Percentiles rank a stretch among this genome's conserved stretches.
These are phyloP conservation scores for Melanopsichium pennsylvanicum DNA, from an alignment of 1,284 basidiomycete genomes.

Conservation along the genomic window DNA sequence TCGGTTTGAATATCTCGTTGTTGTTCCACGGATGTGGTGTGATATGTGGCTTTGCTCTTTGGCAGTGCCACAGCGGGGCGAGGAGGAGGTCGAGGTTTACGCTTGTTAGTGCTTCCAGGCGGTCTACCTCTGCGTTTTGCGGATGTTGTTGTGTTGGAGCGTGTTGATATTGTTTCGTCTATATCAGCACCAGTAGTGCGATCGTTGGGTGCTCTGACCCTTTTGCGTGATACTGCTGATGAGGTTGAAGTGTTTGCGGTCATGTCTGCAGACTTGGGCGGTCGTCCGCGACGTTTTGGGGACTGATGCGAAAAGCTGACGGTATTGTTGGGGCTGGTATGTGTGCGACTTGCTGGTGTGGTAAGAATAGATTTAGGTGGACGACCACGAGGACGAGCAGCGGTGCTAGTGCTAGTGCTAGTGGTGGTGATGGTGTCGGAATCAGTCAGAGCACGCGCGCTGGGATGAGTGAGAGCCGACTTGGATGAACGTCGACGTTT, in stretches of 20 bases:
- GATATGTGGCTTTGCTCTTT: constrained; percentile 7
- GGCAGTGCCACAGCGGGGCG: constrained; percentile 1
- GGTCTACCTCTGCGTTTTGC: constrained; percentile 16
- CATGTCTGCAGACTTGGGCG: neutral
- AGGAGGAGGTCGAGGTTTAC: neutral
- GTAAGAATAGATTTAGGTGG: constrained; percentile 22
- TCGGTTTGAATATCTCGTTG: too few species aligned
- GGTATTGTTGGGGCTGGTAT: constrained; percentile 7
- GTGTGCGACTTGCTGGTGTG: constrained; percentile 4
- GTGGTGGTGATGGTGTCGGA: constrained; percentile 14
- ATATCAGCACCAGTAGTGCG: too few species aligned
- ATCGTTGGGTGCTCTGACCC: too few species aligned
- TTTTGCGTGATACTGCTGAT: neutral
- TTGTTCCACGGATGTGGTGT: too few species aligned
- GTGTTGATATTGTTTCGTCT: too few species aligned
- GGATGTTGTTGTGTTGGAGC: neutral
- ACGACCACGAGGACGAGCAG: constrained; percentile 10
- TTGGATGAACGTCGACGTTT: constrained; percentile 17
- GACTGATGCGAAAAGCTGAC: constrained; percentile 22
- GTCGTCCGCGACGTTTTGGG: constrained; percentile 1
- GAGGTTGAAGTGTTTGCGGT: neutral
- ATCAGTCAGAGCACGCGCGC: constrained; percentile 11
- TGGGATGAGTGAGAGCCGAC: constrained; percentile 11
- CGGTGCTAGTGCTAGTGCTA: constrained; percentile 8
- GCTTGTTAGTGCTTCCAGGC: constrained; percentile 7